Base-by-base conservation (phyloP, 371 early-diverging fungal genomes). In the Nematocida parisii region DNA sequence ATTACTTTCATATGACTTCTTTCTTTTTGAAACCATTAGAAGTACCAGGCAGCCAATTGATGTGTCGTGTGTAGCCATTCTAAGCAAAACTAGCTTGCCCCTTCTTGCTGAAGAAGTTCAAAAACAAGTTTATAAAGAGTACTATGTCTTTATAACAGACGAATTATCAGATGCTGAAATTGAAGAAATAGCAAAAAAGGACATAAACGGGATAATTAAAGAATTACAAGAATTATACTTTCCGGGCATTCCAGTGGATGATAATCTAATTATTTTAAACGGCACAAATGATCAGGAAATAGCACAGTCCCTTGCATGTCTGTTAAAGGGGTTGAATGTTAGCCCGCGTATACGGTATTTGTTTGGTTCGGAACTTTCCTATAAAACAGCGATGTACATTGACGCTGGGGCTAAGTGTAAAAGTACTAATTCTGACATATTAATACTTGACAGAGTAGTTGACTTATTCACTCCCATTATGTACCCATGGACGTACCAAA, bases 401-500 rank as follows among this genome's bases (percentile, higher is more conserved):
- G 58, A 40, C 61, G 9, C 24, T 13, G 20, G 5, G 42, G 9
- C 44, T 54, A 27, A 56, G 52, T 11, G n/a, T 40, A n/a, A 20
- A 60, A 9, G 64, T 73, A 42, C 52, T 47, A 42, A 73, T 68
- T 22, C 66, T 6, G 68, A 73, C 33, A 9, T 98, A 6, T 84
- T 97, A 33, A 89, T 97, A 33, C 85, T 98, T 46, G 96, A 97
- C 84, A 90, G 99, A 64, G 88, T 92, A 40, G 93, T 93, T 83
- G 99, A 98, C 85, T 93, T 96, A 0, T 91, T 96, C 3, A 97
- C 97, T 0, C 98, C 99, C 0, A 87, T 98, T 18, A 88, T 96
- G 27, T 90, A 91, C 15, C 95, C 94, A 82, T 98, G 99, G 99
- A 95, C 95, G 7, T 98, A 98, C 84, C 96, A 97, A 83, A 93